Evolutionary conservation across 2,329 filamentous ascomycete genomes (phyloP).

Genomic region (Penicillium sp.): DNA sequence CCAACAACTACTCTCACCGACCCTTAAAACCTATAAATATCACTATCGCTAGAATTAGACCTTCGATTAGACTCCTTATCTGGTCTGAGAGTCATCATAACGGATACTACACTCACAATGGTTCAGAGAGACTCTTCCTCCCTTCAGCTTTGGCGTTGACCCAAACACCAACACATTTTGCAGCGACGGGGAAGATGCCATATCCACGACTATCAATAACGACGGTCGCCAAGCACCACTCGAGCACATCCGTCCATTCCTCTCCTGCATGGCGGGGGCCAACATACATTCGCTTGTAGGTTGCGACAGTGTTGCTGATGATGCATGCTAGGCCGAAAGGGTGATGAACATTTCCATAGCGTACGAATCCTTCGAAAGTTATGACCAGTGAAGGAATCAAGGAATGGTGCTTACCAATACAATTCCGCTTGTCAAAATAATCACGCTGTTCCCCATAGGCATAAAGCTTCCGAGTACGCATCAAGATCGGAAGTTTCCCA

Average conservation of each 20-base stretch:
- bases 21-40: constrained; percentile 8
- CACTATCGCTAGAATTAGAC: constrained; percentile 8
- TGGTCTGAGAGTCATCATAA: not conserved
- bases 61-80: not conserved
- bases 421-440: constrained; percentile 59
- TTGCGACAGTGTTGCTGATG: constrained; percentile 50
- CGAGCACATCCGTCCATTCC: constrained; percentile 60
- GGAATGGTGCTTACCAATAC: constrained; percentile 47
- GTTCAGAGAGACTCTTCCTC: constrained; percentile 41
- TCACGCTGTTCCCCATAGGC: constrained; percentile 63
- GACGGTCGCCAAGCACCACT: constrained; percentile 52
- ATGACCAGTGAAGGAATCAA: not conserved
- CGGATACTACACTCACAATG: constrained; percentile 37
- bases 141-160: constrained; percentile 54
- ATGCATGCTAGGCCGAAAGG: constrained; percentile 54
- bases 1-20: too few species aligned
- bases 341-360: constrained; percentile 49
- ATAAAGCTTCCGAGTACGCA: constrained; percentile 60
- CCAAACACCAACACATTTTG: constrained; percentile 58
- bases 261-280: constrained; percentile 56
- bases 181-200: constrained; percentile 54
- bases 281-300: constrained; percentile 58
- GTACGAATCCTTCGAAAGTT: constrained; percentile 43
- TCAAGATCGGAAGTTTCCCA: constrained; percentile 55
- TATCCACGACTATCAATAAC: constrained; percentile 57